These are phyloP conservation scores for Pseudonitzschia multiseries DNA, from an alignment of 108 stramenopile genomes.

Conservation along the genomic window DNA sequence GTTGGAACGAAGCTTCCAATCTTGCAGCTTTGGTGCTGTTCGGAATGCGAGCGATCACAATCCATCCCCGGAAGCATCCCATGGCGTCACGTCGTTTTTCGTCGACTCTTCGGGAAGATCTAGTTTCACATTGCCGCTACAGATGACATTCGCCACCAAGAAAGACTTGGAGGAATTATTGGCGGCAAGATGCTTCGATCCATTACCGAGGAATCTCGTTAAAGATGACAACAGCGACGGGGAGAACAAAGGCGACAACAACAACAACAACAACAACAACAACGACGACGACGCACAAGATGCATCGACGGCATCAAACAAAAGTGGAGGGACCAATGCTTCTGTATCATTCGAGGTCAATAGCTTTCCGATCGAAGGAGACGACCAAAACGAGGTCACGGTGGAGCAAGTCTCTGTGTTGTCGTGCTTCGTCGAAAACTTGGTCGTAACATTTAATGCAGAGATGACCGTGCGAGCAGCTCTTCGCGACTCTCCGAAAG, in stretches of 20 bases:
- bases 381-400: slow-evolving; percentile 13
- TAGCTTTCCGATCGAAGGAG: slow-evolving; percentile 15
- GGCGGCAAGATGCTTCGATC: slow-evolving; percentile 28
- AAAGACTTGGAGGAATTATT: slow-evolving; percentile 43
- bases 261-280: too few species aligned
- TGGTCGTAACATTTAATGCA: slow-evolving; percentile 26
- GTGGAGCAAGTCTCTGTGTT: slow-evolving; percentile 36
- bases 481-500: not conserved
- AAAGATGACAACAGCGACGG: not conserved
- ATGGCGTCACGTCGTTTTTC: slow-evolving; percentile 36
- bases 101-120: slow-evolving; percentile 55
- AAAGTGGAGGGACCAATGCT: not conserved
- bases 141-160: slow-evolving; percentile 32
- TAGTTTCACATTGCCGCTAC: slow-evolving; percentile 38
- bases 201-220: slow-evolving; percentile 21
- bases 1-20: slow-evolving; percentile 25
- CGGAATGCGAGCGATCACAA: not conserved
- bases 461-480: slow-evolving; percentile 43
- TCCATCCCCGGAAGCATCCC: not conserved
- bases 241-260: too few species aligned
- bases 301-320: not conserved
- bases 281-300: not conserved
- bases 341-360: slow-evolving; percentile 38
- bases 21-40: slow-evolving; percentile 28
- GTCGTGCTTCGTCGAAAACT: slow-evolving; percentile 22